These are phyloP conservation scores for Chenopodium berlandieri DNA, from an alignment of 148 eudicot species.

Conservation along the genomic window DNA sequence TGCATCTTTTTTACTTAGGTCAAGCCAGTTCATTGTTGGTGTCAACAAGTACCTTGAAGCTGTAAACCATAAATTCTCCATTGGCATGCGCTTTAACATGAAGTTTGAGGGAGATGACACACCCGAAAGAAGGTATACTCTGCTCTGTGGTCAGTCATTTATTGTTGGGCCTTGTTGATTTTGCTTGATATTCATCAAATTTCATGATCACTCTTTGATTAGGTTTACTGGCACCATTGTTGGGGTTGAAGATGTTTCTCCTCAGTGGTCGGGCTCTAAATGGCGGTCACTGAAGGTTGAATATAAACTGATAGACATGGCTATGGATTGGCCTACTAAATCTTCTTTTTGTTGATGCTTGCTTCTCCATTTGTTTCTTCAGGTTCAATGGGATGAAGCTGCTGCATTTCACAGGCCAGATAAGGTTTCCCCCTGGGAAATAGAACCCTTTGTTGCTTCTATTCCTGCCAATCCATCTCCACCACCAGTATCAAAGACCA, in stretches of 20 bases:
- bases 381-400: slow-evolving; percentile 97
- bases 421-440: slow-evolving; percentile 90
- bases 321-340: slow-evolving; percentile 1
- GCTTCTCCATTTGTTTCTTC: slow-evolving; percentile 4
- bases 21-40: slow-evolving; percentile 76
- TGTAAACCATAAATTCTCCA: slow-evolving; percentile 44
- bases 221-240: slow-evolving; percentile 85
- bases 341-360: slow-evolving; percentile 20
- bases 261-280: slow-evolving; percentile 66
- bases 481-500: slow-evolving; percentile 45
- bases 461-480: slow-evolving; percentile 40
- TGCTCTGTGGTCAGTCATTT: not conserved
- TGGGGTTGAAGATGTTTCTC: slow-evolving; percentile 59
- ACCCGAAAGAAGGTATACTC: slow-evolving; percentile 72
- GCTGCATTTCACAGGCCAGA: slow-evolving; percentile 65
- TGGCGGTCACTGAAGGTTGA: slow-evolving; percentile 91
- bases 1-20: slow-evolving; percentile 34
- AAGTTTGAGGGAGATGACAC: slow-evolving; percentile 86
- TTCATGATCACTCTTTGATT: not conserved
- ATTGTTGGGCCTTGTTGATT: not conserved
- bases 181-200: not conserved
- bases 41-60: slow-evolving; percentile 78
- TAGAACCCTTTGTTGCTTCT: slow-evolving; percentile 67
- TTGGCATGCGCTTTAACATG: slow-evolving; percentile 84
- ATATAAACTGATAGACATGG: slow-evolving; percentile 10